These are phyloP conservation scores for Cercospora nicotianae DNA, from an alignment of 2,329 filamentous ascomycete genomes.

Conservation along the genomic window DNA sequence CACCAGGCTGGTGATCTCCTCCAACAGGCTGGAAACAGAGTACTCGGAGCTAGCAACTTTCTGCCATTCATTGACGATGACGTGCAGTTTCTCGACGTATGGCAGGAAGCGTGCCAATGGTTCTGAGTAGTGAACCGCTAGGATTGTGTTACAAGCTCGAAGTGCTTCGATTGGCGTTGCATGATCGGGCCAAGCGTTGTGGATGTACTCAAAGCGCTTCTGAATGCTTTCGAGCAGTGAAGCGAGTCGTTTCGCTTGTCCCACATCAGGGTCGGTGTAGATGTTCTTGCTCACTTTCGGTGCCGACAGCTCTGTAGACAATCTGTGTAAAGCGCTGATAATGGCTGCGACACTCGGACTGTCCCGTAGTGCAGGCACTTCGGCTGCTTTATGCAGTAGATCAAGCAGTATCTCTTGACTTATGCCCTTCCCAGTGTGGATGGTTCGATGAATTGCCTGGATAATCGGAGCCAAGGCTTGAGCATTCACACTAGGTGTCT, in stretches of 20 bases:
- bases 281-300: slow-evolving; percentile 60
- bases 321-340: slow-evolving; percentile 8
- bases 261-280: slow-evolving; percentile 77
- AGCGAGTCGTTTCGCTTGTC: slow-evolving; percentile 73
- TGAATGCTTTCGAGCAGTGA: slow-evolving; percentile 68
- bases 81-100: slow-evolving; percentile 83
- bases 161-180: slow-evolving; percentile 80
- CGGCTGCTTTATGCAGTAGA: slow-evolving; percentile 21
- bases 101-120: slow-evolving; percentile 84
- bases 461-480: slow-evolving; percentile 31
- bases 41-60: slow-evolving; percentile 82
- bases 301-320: slow-evolving; percentile 4
- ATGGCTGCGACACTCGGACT: slow-evolving; percentile 13
- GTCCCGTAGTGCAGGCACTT: neutral
- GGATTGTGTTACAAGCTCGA: slow-evolving; percentile 68
- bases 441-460: slow-evolving; percentile 26
- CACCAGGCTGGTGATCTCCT: slow-evolving; percentile 75
- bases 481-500: slow-evolving; percentile 12
- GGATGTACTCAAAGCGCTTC: slow-evolving; percentile 69
- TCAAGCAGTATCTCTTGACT: slow-evolving; percentile 20
- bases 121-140: slow-evolving; percentile 74
- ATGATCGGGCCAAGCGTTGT: slow-evolving; percentile 66
- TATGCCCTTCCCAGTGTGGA: slow-evolving; percentile 16
- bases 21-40: slow-evolving; percentile 68
- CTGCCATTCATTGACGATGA: slow-evolving; percentile 90